Conservation (phyloP, 768 basidiomycete species). For the Roridomyces roridus region DNA sequence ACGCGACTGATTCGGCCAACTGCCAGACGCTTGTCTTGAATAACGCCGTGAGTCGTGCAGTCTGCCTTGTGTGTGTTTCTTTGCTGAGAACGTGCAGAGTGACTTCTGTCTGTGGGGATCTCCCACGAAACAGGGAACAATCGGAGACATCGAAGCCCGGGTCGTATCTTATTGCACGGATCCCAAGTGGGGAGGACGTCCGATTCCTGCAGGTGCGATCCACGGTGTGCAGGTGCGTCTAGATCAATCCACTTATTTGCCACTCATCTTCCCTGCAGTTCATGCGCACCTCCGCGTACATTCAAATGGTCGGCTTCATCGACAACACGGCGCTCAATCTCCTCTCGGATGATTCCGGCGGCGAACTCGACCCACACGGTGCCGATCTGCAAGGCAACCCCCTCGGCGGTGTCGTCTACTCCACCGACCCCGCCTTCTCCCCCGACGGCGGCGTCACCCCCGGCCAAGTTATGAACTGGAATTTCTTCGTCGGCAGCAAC, state of each 20-base stretch:
- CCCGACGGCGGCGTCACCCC: conserved; percentile 10
- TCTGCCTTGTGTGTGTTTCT: not conserved
- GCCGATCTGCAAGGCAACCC: conserved; percentile 41
- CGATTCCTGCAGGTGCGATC: conserved; percentile 7
- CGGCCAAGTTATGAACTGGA: conserved; percentile 14
- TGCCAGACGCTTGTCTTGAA: conserved; percentile 18
- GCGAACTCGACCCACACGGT: conserved; percentile 75
- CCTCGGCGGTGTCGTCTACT: conserved; percentile 20
- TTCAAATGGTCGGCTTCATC: conserved; percentile 15
- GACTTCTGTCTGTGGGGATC: conserved; percentile 15
- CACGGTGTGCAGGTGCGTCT: conserved; percentile 13
- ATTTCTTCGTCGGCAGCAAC: conserved; percentile 51
- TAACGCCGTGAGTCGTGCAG: conserved; percentile 11
- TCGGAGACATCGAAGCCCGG: conserved; percentile 14
- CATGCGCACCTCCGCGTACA: conserved; percentile 17
- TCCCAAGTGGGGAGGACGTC: conserved; percentile 14
- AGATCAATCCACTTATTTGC: not conserved
- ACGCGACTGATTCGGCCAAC: conserved; percentile 13
- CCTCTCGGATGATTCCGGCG: conserved; percentile 57
- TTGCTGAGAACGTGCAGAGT: too few species aligned
- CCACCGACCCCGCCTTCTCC: conserved; percentile 9
- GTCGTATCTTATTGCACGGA: conserved; percentile 17
- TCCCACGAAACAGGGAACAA: conserved; percentile 1
- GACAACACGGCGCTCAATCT: conserved; percentile 50
- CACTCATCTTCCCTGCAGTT: conserved; percentile 3